A percentile compares a stretch with the other conserved stretches of the same genome.
Evolutionary conservation across 2,329 filamentous ascomycete genomes (phyloP).

Genomic region (Sclerotiophoma versabilis): DNA sequence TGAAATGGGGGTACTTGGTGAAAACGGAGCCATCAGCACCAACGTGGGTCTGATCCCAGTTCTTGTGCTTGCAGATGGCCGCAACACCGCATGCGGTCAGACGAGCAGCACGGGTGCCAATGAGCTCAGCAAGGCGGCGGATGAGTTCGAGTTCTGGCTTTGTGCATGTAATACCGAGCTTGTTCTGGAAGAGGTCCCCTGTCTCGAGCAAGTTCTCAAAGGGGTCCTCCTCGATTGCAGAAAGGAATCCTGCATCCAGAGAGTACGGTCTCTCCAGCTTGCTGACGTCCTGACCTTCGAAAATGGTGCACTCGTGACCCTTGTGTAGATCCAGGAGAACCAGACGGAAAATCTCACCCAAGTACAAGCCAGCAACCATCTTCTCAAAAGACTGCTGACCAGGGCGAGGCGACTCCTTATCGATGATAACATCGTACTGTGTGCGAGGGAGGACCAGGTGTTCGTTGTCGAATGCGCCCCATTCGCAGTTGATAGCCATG

Average conservation of each 20-base stretch:
- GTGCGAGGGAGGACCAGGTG: constrained; percentile 87
- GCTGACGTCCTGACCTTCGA: constrained; percentile 81
- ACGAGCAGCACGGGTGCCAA: constrained; percentile 91
- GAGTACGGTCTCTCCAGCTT: constrained; percentile 86
- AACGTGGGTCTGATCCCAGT: constrained; percentile 85
- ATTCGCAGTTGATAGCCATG: constrained; percentile 98
- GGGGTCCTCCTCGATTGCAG: constrained; percentile 91
- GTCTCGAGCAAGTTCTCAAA: constrained; percentile 96
- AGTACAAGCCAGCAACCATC: constrained; percentile 94
- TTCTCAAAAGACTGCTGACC: constrained; percentile 97
- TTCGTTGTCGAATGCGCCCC: constrained; percentile 96
- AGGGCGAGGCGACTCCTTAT: constrained; percentile 88
- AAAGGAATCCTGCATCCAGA: constrained; percentile 91
- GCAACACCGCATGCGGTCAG: constrained; percentile 94
- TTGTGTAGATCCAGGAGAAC: constrained; percentile 86
- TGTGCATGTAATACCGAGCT: constrained; percentile 74
- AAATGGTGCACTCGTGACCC: constrained; percentile 67
- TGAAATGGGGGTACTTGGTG: constrained; percentile 99
- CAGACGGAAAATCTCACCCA: constrained; percentile 93
- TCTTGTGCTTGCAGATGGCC: constrained; percentile 97
- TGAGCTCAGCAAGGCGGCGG: constrained; percentile 88
- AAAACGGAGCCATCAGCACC: constrained; percentile 97
- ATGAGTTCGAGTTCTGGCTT: constrained; percentile 86
- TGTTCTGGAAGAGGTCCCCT: constrained; percentile 77
- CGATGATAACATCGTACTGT: constrained; percentile 84